Base-by-base conservation (phyloP, 768 basidiomycete species). In the Boletus tylopilopsis region DNA sequence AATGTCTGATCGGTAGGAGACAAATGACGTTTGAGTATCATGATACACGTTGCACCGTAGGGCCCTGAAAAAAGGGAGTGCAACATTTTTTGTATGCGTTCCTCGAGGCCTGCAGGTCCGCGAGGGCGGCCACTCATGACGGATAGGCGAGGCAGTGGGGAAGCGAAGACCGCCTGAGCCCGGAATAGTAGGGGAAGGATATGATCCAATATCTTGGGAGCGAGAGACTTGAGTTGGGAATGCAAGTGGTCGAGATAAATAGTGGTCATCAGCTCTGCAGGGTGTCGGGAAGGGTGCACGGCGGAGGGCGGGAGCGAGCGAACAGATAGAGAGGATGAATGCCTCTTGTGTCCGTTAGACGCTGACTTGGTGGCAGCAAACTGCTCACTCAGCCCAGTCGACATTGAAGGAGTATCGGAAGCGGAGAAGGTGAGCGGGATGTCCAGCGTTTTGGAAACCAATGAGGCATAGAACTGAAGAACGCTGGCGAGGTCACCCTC, bases 151-250 rank as follows among this genome's bases (percentile, higher is more conserved):
- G 88, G 85, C 15, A 91, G 76, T 2, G 86, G 80, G 3, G 80
- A 76, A 4, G 80, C 72, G 59, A 79, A 85, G 57, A 79, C 82
- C 1, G 84, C 80, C 21, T 87, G 73, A 19, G 77, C 78, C 16
- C 85, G 81, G 60, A 89, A 86, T n/a, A 91, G 77, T 29, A 85
- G 71, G 0, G 85, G 84, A n/a, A 90, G 71, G 45, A 90, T 80
- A 30, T 68, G 57, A 12, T 68, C 62, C 30, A 89, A 75, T 57
- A 77, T 74, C 11, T 66, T 66, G 7, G 82, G 76, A 6, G 82
- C 72, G 15, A 89, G 71, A 15, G 73, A 74, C 60, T 83, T 84
- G 39, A 82, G 68, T 50, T 85, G 81, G 2, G 77, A 72, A n/a
- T 71, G 67, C 11, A 89, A 75, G 61, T 87, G 80, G 51, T 73